Evolutionary conservation across 2,329 filamentous ascomycete species (phyloP).

Genomic region (Nigrospora osmanthi): DNA sequence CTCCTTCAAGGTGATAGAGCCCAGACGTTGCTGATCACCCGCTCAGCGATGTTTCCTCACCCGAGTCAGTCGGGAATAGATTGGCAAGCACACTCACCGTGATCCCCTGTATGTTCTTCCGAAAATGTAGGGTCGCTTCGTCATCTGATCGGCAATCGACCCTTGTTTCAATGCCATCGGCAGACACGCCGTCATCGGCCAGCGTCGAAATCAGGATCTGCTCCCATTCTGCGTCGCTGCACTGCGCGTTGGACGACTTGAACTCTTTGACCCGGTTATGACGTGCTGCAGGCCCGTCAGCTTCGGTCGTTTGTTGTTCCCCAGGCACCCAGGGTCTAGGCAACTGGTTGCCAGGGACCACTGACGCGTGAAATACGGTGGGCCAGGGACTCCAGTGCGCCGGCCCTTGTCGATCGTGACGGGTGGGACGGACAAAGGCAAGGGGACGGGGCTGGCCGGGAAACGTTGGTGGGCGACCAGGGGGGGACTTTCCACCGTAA

Average conservation of each 20-base stretch:
- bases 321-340: no score
- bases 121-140: conserved; percentile 53
- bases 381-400: no score
- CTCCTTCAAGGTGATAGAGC: conserved; percentile 49
- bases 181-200: conserved; percentile 26
- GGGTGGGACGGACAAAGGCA: no score
- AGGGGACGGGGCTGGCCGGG: no score
- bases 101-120: conserved; percentile 60
- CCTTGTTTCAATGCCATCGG: conserved; percentile 49
- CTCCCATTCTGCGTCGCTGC: conserved; percentile 59
- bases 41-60: not conserved
- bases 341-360: no score
- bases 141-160: conserved; percentile 47
- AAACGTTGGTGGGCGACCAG: no score
- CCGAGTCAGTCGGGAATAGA: conserved; percentile 5
- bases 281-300: conserved; percentile 34
- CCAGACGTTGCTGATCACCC: conserved; percentile 57
- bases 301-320: no score
- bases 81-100: conserved; percentile 40
- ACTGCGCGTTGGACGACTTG: conserved; percentile 44
- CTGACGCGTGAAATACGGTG: no score
- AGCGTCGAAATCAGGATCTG: conserved; percentile 50
- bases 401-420: no score
- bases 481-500: not conserved
- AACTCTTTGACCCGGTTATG: conserved; percentile 46